Percentiles rank a stretch among this genome's conserved stretches.
Evolutionary conservation across 805 yeast species (phyloP).

Genomic region (Wickerhamiella galacta): DNA sequence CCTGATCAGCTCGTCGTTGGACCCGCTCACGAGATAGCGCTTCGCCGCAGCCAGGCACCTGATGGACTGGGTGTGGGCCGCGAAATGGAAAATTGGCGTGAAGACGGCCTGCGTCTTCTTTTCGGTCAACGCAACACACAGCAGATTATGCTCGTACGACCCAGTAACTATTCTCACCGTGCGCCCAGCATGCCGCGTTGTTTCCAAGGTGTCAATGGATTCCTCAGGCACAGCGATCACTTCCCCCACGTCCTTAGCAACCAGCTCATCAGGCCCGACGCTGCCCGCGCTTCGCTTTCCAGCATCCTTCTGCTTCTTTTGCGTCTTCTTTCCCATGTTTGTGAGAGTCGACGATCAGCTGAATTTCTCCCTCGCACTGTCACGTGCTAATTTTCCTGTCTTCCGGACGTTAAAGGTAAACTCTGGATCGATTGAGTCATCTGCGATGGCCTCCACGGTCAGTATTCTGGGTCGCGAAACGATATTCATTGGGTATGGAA

Average conservation of each 20-base stretch:
- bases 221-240: no score
- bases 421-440: neutral
- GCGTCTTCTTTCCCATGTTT: no score
- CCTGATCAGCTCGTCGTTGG: conserved; percentile 89
- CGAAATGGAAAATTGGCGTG: conserved; percentile 89
- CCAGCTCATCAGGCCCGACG: no score
- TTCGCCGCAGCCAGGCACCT: conserved; percentile 69
- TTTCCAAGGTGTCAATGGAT: conserved; percentile 2
- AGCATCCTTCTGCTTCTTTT: no score
- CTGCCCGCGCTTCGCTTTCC: no score
- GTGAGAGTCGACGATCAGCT: no score
- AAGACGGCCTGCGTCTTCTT: conserved; percentile 33
- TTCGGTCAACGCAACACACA: conserved; percentile 65
- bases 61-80: conserved; percentile 82
- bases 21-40: conserved; percentile 79
- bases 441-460: conserved; percentile 29
- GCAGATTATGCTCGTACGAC: conserved; percentile 82
- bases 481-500: conserved; percentile 80
- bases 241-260: no score
- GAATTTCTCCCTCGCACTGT: no score
- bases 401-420: neutral
- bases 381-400: neutral
- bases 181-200: conserved; percentile 2
- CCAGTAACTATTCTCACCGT: conserved; percentile 70
- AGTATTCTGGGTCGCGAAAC: conserved; percentile 65